These are phyloP conservation scores for Euphorbia pulcherrima DNA, from an alignment of 345 rosid genomes.

Conservation along the genomic window DNA sequence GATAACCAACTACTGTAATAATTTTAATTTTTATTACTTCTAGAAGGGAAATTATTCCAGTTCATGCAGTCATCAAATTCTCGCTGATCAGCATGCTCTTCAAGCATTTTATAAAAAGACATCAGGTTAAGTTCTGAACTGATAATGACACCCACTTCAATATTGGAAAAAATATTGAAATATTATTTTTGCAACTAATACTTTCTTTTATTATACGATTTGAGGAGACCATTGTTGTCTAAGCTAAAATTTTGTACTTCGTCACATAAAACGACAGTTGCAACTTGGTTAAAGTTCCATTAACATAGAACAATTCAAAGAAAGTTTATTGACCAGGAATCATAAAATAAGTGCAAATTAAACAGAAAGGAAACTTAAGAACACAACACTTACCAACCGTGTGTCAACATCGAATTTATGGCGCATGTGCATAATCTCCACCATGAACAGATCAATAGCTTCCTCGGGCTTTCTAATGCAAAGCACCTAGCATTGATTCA, in stretches of 20 bases:
- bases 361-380: neutral
- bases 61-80: neutral
- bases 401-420: conserved; percentile 96
- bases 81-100: neutral
- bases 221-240: neutral
- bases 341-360: neutral
- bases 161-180: neutral
- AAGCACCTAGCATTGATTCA: conserved; percentile 55
- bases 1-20: too few species aligned
- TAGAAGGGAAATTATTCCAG: neutral
- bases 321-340: neutral
- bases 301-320: neutral
- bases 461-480: conserved; percentile 85
- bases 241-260: neutral
- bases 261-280: neutral
- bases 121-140: neutral
- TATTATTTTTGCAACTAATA: too few species aligned
- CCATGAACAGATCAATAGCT: conserved; percentile 91
- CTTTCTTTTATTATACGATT: neutral
- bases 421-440: conserved; percentile 99
- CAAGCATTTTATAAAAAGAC: neutral
- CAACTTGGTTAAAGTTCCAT: neutral
- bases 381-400: conserved; percentile 53
- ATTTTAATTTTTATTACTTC: neutral
- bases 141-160: neutral